Base-by-base conservation (phyloP, 179 eudicot genomes). In the Spergularia azorica region DNA sequence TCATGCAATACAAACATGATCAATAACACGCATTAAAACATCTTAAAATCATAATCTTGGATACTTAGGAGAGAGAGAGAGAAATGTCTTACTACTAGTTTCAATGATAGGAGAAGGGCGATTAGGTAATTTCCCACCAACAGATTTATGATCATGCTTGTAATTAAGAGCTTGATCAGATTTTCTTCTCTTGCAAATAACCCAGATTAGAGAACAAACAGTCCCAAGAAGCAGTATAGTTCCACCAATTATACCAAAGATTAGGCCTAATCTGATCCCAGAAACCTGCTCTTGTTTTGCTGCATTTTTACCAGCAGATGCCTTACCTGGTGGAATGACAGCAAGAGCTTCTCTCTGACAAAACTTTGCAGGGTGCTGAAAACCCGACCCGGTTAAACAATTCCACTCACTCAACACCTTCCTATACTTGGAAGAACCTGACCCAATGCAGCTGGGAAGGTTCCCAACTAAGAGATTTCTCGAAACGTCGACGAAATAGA, bases 311-410 rank as follows among this genome's bases (percentile, higher is more conserved):
- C 20, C 43, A 12, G 65, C 52, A 14, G 17, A 20, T 16, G 69
- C 54, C 74, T 79, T 79, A 73, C n/a, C 41, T 8, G 87, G 85
- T 54, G 97, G 97, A 69, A 80, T 72, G 12, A 93, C 94, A 14
- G 97, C 97, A 20, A 91, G 58, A 71, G 97, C 93, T 66, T 88
- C 84, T 67, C 86, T 88, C 50, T 86, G 85, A 68, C 99, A 95
- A 48, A 79, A 89, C 1, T 84, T 74, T 43, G 58, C 9, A 0
- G 85, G 75, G 54, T 89, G 90, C 82, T 95, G 98, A 74, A 88
- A 77, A 73, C 81, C 85, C 2, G 83, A 74, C 7, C 80, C 84
- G 0, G 84, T 74, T 32, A 95, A 73, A 80, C 99, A 95, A 62
- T 95, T 95, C 90, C 92, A 89, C 11, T 59, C 68, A 50, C 87